Base-by-base conservation (phyloP, 148 eudicot genomes). In the Drosera capensis region DNA sequence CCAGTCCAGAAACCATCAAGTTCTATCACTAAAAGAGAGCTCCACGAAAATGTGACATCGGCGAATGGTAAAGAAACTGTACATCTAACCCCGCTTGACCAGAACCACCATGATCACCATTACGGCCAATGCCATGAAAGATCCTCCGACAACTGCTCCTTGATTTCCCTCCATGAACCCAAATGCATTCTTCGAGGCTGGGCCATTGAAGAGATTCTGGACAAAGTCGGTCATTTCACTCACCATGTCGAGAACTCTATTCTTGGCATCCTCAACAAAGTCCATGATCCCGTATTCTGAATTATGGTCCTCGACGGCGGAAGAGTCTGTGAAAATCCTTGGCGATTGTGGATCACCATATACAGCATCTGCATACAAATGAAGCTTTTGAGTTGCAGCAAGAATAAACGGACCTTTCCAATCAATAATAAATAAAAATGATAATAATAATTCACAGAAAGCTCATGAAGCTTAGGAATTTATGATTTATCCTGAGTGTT, bases 81-180 rank as follows among this genome's bases (percentile, higher is more conserved):
- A n/a, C 21, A 11, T 19, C 56, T 67, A 76, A 38, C 17, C 55
- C 35, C 94, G 79, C 60, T 71, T 82, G 64, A 74, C 21, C 38
- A 77, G 43, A 18, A 74, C 68, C 51, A 79, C 52, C 62, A 74
- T 55, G 25, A 88, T 77, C 51, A 73, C 94, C 95, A 84, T 77
- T 47, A 78, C 59, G 2, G 74, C 95, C 57, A 88, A 52, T 1
- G 81, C 92, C 66, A 84, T 46, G 14, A 88, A 50, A 8, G 74
- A 52, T 23, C 75, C 75, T 30, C 67, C 75, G 25, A 73, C 63
- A 51, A 23, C 28, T 14, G 20, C 19, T 28, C 40, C 19, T 7
- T 46, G 43, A 45, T 25, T 34, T 11, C 38, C 38, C 28, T 34
- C 55, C 13, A 18, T 19, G 36, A 2, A 7, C 44, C 41, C 60